Evolutionary conservation across 2,329 filamentous ascomycete species (phyloP), one percentile per base, ranked within the genome.

Genomic region (Colletotrichum tamarilloi): DNA sequence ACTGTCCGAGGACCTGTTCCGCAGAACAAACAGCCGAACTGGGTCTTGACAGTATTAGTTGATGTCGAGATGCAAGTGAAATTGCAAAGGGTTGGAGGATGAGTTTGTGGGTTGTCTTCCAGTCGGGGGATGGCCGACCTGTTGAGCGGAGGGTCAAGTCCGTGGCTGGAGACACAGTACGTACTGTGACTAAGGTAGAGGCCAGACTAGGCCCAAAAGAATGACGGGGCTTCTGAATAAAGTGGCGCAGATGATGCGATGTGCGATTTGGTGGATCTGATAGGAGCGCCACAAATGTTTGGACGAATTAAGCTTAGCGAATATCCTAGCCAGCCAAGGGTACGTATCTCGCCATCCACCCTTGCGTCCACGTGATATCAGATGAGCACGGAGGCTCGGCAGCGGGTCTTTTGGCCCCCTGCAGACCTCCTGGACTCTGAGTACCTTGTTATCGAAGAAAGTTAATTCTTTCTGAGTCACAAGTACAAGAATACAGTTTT

Each of bases 221-320:
- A 19, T 16, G 16, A 49, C 14, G 16, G 38, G 32, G 32, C 30
- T 14, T 35, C 42, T 38, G 38, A 55, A 52, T 24, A 59, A 57
- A 72, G 69, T 63, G 58, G 62, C 46, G 55, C 35, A 35, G n/a
- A 57, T 68, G 68, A 68, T 63, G 69, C 53, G 19, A 72, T 63
- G 8, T 24, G 9, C 49, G 53, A 62, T 49, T 11, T 35, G 16
- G 56, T 57, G 63, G 63, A 68, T 32, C 22, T 53, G 53, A 63
- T 46, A 68, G 69, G 64, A 58, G 49, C 57, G 63, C 55, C 52
- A 62, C 57, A 58, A 2, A 19, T 4, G 6, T 9, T 49, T 46
- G 5, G 59, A 59, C 59, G 42, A 38, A 35, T 69, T 60, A 56
- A 69, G 69, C 59, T 72, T 72, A 72, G 66, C 32, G 38, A n/a